Base-by-base conservation (phyloP, 148 eudicot species). In the Camellia lanceoleosa region DNA sequence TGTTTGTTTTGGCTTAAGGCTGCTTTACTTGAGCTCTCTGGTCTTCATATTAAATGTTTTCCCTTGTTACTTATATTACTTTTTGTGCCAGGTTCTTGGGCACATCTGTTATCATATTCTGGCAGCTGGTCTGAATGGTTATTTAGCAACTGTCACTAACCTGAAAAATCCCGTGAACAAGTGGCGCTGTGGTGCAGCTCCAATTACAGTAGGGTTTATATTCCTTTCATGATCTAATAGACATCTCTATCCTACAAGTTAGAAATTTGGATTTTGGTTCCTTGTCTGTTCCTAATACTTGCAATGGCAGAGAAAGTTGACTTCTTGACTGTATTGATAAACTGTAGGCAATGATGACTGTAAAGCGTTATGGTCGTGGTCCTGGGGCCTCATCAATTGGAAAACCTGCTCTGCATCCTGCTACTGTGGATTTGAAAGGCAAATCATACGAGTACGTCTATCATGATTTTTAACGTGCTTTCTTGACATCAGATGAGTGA, bases 151-250 rank as follows among this genome's bases (percentile, higher is more conserved):
- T 76, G 81, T 92, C 72, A 96, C 94, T 49, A 96, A 96, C 87
- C 87, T 96, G 56, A 96, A 96, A 86, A 90, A 87, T 79, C 97
- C 98, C 18, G 88, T 85, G 16, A 92, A 94, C 81, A 92, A 94
- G 88, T 96, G 99, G 99, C 90, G 89, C 23, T 96, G 99, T 86
- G 99, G 98, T 74, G 99, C 99, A 72, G 98, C 99, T 85, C 99
- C 99, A 41, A 89, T 94, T 69, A 91, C 99, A 23, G 99, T 96
- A 90, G 49, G 89, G 65, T 69, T 68, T 70, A 23, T 60, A 16
- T 80, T 51, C 73, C n/a, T 7, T 54, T 78, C 0, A 18, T 78
- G 8, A 12, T 14, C 42, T 58, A 52, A 67, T 23, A 23, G 30
- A 23, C 30, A 23, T 76, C 70, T 76, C 71, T 54, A 64, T 38